phyloP scores from a whole-genome alignment of 495 filamentous ascomycete genomes.

The Lichina pygmaea region DNA sequence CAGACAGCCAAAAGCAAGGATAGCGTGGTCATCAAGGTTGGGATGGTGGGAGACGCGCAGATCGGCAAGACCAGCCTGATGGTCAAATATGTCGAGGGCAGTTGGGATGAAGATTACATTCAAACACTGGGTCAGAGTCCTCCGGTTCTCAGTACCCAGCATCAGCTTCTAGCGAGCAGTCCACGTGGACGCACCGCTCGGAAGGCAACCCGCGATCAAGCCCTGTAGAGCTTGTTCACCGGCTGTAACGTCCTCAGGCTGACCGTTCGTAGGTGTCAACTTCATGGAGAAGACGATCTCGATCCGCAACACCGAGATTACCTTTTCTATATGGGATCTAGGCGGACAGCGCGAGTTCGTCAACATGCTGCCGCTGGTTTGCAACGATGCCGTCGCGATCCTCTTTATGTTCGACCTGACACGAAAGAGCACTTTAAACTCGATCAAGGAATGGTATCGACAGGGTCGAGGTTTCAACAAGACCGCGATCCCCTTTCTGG shows the following conservation, averaged over 20 bases:
- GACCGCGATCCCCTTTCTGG: conserved; percentile 88
- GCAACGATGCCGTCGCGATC: conserved; percentile 95
- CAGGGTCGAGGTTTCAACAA: conserved; percentile 98
- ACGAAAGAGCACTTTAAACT: conserved; percentile 90
- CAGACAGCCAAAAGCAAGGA: conserved; percentile 28
- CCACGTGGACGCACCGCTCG: background rate
- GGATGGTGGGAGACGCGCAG: conserved; percentile 97
- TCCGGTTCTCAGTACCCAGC: background rate
- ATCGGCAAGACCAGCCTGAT: conserved; percentile 97
- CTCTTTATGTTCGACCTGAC: conserved; percentile 99
- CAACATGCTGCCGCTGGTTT: conserved; percentile 95
- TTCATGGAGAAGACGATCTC: conserved; percentile 99
- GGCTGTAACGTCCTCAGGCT: background rate
- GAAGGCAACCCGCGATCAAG: background rate
- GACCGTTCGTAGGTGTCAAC: conserved; percentile 40
- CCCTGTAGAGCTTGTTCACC: background rate
- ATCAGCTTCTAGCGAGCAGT: background rate
- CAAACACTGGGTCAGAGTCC: conserved; percentile 58
- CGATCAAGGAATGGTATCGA: conserved; percentile 98
- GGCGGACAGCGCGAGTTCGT: conserved; percentile 96
- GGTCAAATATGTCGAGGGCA: conserved; percentile 98
- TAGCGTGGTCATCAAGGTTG: conserved; percentile 95
- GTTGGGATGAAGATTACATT: conserved; percentile 99
- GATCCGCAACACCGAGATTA: conserved; percentile 98
- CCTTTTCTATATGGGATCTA: conserved; percentile 97